These are phyloP conservation scores for Cornus florida DNA, from an alignment of 148 eudicot species.

Conservation along the genomic window DNA sequence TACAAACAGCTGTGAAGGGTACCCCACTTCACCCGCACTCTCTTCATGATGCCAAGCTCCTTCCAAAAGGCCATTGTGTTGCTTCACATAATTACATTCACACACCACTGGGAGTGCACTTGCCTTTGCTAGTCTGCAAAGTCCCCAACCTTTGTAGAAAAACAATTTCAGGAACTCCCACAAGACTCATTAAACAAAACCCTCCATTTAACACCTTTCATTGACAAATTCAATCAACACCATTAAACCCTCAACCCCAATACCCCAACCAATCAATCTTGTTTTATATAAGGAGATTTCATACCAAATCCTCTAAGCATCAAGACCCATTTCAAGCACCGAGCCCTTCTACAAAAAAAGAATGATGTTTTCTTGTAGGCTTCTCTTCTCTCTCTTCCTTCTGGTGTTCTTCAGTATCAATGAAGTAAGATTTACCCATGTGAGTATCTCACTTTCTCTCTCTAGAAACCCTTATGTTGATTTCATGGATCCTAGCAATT, in stretches of 20 bases:
- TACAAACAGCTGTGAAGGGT: background rate
- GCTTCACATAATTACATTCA: background rate
- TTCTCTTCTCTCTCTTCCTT: conserved; percentile 36
- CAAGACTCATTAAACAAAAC: background rate
- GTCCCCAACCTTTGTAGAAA: background rate
- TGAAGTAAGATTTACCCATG: conserved; percentile 37
- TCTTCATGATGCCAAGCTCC: background rate
- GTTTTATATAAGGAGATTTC: background rate
- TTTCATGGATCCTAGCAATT: conserved; percentile 13
- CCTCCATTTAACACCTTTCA: background rate
- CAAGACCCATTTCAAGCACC: background rate
- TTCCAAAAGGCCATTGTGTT: background rate
- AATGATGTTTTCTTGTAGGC: conserved; percentile 37
- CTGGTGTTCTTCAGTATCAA: conserved; percentile 31
- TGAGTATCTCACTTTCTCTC: conserved; percentile 29
- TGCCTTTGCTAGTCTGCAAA: background rate
- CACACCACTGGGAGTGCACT: background rate
- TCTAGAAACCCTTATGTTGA: background rate
- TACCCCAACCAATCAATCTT: background rate
- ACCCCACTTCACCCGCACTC: background rate
- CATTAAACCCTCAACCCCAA: conserved; percentile 8
- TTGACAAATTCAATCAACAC: background rate
- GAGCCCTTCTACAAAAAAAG: background rate
- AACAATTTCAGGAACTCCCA: background rate
- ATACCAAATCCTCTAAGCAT: background rate